phyloP scores from a whole-genome alignment of 2,329 filamentous ascomycete genomes.

The Rhynchosporium graminicola region DNA sequence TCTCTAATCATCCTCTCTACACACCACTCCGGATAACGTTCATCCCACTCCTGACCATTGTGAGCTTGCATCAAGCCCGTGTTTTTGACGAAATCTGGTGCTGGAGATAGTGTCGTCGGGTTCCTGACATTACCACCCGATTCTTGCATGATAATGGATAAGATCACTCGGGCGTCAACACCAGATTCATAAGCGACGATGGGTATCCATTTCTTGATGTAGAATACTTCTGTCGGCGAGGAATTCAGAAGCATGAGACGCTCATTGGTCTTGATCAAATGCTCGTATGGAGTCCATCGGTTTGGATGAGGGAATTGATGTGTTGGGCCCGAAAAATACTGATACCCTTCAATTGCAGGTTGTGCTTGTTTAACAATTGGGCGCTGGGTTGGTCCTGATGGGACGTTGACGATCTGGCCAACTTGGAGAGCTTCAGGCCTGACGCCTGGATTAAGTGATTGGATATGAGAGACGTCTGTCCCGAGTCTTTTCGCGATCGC shows the following conservation, averaged over 20 bases:
- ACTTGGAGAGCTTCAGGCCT: slow-evolving; percentile 21
- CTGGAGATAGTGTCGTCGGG: slow-evolving; percentile 10
- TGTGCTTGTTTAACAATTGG: not conserved
- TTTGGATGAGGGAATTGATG: slow-evolving; percentile 17
- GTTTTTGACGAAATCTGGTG: slow-evolving; percentile 14
- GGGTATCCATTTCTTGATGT: slow-evolving; percentile 20
- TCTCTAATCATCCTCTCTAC: slow-evolving; percentile 22
- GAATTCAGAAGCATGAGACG: slow-evolving; percentile 17
- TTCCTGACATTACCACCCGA: slow-evolving; percentile 22
- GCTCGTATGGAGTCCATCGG: slow-evolving; percentile 19
- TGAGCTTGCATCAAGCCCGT: slow-evolving; percentile 24
- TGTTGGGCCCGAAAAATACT: slow-evolving; percentile 19
- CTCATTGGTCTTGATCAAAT: slow-evolving; percentile 16
- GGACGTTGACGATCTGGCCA: slow-evolving; percentile 18
- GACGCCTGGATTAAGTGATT: slow-evolving; percentile 11
- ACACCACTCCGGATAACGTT: slow-evolving; percentile 14
- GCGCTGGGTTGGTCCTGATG: not conserved
- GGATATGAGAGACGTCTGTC: not conserved
- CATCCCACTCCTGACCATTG: slow-evolving; percentile 22
- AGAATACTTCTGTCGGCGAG: slow-evolving; percentile 18
- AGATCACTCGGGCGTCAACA: slow-evolving; percentile 25
- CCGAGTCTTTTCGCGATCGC: slow-evolving; percentile 9
- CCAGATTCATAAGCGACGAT: slow-evolving; percentile 22
- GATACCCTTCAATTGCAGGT: slow-evolving; percentile 16
- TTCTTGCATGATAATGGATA: slow-evolving; percentile 29